A percentile compares a stretch with the other conserved stretches of the same genome.
phyloP scores from a whole-genome alignment of 306 rosid species.

The Medicago lupulina region DNA sequence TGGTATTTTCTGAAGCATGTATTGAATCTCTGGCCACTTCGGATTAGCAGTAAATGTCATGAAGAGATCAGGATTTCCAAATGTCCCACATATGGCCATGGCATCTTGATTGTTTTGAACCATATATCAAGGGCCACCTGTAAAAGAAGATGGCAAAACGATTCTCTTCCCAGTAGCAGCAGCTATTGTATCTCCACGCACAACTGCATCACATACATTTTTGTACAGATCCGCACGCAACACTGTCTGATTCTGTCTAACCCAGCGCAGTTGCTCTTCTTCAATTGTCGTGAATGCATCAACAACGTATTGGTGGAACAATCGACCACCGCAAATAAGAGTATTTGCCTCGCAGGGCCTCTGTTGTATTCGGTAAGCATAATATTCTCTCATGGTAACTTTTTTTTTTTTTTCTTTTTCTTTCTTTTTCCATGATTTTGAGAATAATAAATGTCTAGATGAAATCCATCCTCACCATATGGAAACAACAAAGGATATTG shows the following conservation, averaged over 20 bases:
- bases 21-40: neutral
- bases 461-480: constrained; percentile 23
- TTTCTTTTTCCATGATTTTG: neutral
- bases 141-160: constrained; percentile 14
- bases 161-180: neutral
- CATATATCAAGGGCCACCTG: constrained; percentile 17
- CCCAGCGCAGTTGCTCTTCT: neutral
- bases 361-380: constrained; percentile 14
- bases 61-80: constrained; percentile 20
- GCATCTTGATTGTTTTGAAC: constrained; percentile 26
- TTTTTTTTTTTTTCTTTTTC: neutral
- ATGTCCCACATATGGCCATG: neutral
- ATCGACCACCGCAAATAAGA: neutral
- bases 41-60: neutral
- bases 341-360: neutral
- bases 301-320: constrained; percentile 9
- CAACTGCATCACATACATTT: neutral
- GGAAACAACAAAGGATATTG: constrained; percentile 26
- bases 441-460: neutral
- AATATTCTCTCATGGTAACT: constrained; percentile 12
- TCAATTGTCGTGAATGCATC: constrained; percentile 11
- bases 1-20: neutral
- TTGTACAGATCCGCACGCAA: neutral
- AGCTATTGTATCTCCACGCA: neutral
- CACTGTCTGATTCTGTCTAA: neutral